phyloP scores from a whole-genome alignment of 768 basidiomycete species.

The Russula sp. region DNA sequence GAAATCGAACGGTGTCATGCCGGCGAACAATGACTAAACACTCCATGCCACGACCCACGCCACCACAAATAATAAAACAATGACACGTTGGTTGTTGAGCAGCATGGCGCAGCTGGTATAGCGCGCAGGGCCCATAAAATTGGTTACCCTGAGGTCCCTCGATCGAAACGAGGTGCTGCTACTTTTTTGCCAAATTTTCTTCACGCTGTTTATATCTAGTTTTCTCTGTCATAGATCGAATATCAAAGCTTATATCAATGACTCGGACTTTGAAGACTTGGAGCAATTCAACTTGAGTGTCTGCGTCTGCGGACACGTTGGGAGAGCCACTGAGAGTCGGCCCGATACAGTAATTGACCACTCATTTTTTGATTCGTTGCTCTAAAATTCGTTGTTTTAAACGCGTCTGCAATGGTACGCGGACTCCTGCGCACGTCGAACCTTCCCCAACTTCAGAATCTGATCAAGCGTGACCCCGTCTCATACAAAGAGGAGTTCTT shows the following conservation, averaged over 20 bases:
- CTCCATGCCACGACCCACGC: background rate
- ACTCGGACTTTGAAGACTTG: no score
- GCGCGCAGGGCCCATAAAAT: conserved; percentile 34
- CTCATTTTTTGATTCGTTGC: background rate
- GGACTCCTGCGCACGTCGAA: conserved; percentile 82
- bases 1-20: conserved; percentile 3
- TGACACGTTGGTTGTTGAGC: conserved; percentile 8
- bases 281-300: no score
- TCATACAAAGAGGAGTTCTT: conserved; percentile 94
- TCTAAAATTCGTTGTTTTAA: background rate
- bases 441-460: conserved; percentile 92
- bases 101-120: conserved; percentile 37
- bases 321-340: no score
- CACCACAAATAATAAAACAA: conserved; percentile 6
- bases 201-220: background rate
- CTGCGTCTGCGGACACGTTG: no score
- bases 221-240: no score
- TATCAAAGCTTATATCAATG: no score
- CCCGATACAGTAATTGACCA: background rate
- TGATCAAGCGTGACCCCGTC: conserved; percentile 90
- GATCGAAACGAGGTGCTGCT: conserved; percentile 39
- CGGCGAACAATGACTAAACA: conserved; percentile 11
- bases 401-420: conserved; percentile 45
- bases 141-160: conserved; percentile 37
- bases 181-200: conserved; percentile 18